Conservation (phyloP, 1,139 yeast species). For the Nakaseomyces nivariensis region DNA sequence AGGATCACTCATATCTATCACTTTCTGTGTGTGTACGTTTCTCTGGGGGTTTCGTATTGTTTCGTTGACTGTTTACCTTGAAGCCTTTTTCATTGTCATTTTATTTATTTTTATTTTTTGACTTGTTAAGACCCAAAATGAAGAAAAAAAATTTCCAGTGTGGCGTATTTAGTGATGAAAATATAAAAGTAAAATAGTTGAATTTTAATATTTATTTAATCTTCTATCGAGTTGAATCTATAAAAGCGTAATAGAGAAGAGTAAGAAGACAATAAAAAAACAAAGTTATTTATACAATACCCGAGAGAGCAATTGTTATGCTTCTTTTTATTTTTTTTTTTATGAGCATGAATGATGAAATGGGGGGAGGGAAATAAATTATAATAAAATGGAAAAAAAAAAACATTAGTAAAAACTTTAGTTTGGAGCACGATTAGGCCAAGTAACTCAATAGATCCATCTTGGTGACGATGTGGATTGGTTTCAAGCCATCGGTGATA, state of each 20-base stretch:
- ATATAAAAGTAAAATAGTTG: not conserved
- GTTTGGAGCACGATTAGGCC: conserved; percentile 10
- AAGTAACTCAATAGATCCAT: conserved; percentile 69
- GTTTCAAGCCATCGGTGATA: conserved; percentile 68
- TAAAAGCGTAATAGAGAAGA: not conserved
- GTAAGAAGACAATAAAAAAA: not conserved
- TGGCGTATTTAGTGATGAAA: not conserved
- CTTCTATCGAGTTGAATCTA: conserved; percentile 3
- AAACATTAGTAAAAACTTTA: not conserved
- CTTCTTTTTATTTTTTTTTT: too few species aligned
- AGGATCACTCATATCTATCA: conserved; percentile 21
- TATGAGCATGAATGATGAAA: too few species aligned
- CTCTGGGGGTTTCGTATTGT: too few species aligned
- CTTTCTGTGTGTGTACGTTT: not conserved
- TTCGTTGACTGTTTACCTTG: too few species aligned
- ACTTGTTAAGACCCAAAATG: not conserved
- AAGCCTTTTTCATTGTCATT: too few species aligned
- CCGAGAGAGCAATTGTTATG: too few species aligned
- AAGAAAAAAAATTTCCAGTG: not conserved
- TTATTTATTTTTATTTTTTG: not conserved
- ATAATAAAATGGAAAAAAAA: not conserved
- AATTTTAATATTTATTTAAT: not conserved
- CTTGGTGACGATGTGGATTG: conserved; percentile 79
- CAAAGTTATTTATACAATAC: not conserved
- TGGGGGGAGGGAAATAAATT: too few species aligned